These are phyloP conservation scores for Phytophthora sansomeana DNA, from an alignment of 352 stramenopile species.

Conservation along the genomic window DNA sequence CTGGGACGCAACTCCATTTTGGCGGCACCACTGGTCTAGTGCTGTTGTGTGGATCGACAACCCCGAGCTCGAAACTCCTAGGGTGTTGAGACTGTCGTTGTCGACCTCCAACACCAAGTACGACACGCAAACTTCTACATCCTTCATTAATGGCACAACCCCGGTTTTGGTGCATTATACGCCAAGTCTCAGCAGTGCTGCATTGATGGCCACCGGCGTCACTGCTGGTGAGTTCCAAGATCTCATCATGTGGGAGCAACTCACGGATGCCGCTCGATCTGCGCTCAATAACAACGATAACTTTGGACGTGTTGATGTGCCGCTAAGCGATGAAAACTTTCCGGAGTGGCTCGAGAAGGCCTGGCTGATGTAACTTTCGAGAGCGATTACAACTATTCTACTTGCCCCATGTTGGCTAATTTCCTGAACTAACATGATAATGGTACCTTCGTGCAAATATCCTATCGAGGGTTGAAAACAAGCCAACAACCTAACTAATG, in stretches of 20 bases:
- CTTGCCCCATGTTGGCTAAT: no score
- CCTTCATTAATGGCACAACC: background rate
- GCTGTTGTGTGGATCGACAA: constrained; percentile 24
- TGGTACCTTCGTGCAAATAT: no score
- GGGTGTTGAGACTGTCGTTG: constrained; percentile 1
- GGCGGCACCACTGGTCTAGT: constrained; percentile 8
- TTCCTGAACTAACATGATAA: no score
- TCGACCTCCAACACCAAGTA: no score
- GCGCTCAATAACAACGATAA: background rate
- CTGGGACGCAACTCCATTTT: background rate
- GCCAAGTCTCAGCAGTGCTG: no score
- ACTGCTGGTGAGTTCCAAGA: background rate
- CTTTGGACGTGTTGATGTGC: background rate
- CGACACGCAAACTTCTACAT: background rate
- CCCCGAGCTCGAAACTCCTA: background rate
- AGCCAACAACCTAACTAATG: no score
- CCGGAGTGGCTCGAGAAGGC: no score
- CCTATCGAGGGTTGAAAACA: no score
- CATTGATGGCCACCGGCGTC: background rate
- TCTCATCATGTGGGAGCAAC: background rate
- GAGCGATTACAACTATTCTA: no score
- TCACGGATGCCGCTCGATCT: background rate
- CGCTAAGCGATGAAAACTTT: background rate
- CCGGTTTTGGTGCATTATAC: background rate
- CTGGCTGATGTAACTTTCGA: no score